Evolutionary conservation across 208 protist species (phyloP).

Genomic region (Herpetomonas samuelpessoai): DNA sequence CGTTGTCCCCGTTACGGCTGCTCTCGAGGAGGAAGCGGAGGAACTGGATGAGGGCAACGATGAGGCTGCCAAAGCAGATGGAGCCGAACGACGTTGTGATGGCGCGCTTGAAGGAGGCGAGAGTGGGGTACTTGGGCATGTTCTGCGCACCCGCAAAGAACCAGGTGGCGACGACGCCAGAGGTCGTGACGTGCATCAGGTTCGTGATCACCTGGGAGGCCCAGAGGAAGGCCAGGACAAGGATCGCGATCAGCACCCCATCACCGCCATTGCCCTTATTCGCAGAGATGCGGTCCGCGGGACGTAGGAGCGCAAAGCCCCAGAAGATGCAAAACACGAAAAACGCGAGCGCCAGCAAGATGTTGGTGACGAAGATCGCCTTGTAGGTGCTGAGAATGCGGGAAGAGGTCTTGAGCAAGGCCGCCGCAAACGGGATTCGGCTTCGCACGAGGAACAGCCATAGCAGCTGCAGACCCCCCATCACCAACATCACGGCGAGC

Average conservation of each 20-base stretch:
- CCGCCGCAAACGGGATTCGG: constrained; percentile 78
- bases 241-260: constrained; percentile 35
- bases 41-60: constrained; percentile 86
- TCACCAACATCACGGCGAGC: constrained; percentile 44
- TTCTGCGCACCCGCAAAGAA: constrained; percentile 77
- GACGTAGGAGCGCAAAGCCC: constrained; percentile 31
- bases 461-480: constrained; percentile 22
- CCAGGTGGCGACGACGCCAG: constrained; percentile 82
- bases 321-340: constrained; percentile 60
- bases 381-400: constrained; percentile 53
- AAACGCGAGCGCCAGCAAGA: constrained; percentile 19
- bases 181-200: constrained; percentile 80
- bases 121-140: constrained; percentile 70
- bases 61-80: constrained; percentile 91
- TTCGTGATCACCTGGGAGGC: constrained; percentile 73
- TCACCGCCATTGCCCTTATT: constrained; percentile 27
- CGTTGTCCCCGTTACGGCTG: constrained; percentile 29
- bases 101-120: constrained; percentile 71
- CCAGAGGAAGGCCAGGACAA: constrained; percentile 65
- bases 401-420: constrained; percentile 47
- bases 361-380: constrained; percentile 34
- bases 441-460: constrained; percentile 63
- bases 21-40: constrained; percentile 53
- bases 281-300: constrained; percentile 32
- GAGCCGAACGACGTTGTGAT: constrained; percentile 84